phyloP scores from a whole-genome alignment of 768 basidiomycete genomes.

The Lactarius tabidus region DNA sequence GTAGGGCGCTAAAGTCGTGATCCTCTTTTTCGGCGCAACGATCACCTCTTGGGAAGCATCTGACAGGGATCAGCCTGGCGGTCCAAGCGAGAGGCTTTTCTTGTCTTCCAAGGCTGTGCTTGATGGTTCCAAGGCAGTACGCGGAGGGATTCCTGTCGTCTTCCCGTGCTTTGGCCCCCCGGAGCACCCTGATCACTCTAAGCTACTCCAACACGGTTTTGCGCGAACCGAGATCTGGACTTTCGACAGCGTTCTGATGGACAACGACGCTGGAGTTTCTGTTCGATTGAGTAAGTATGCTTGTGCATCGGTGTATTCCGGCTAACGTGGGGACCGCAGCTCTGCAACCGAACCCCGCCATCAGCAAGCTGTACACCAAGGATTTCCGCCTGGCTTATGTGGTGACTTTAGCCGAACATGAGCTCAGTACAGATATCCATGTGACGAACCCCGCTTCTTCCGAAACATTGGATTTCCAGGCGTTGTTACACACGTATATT shows the following conservation, averaged over 20 bases:
- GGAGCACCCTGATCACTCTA: constrained; percentile 62
- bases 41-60: constrained; percentile 80
- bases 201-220: constrained; percentile 86
- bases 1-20: constrained; percentile 61
- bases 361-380: constrained; percentile 54
- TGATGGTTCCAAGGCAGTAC: constrained; percentile 76
- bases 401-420: constrained; percentile 69
- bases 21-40: constrained; percentile 81
- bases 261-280: constrained; percentile 69
- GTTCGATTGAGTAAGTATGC: constrained; percentile 63
- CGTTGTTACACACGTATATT: constrained; percentile 90
- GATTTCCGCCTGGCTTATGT: constrained; percentile 75
- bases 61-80: constrained; percentile 32
- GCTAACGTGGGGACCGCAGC: constrained; percentile 37
- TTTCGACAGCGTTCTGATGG: constrained; percentile 57
- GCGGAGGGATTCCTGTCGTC: constrained; percentile 56
- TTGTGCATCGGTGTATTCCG: background rate
- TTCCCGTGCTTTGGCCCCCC: constrained; percentile 92
- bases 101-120: constrained; percentile 74
- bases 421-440: constrained; percentile 75
- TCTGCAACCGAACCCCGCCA: constrained; percentile 57
- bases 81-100: constrained; percentile 67
- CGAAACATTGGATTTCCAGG: constrained; percentile 76
- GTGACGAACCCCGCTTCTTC: constrained; percentile 59
- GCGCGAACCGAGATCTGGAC: constrained; percentile 77